A percentile compares a stretch with the other conserved stretches of the same genome.
phyloP scores from a whole-genome alignment of 1,284 basidiomycete genomes.

The Jaminaea rosea region DNA sequence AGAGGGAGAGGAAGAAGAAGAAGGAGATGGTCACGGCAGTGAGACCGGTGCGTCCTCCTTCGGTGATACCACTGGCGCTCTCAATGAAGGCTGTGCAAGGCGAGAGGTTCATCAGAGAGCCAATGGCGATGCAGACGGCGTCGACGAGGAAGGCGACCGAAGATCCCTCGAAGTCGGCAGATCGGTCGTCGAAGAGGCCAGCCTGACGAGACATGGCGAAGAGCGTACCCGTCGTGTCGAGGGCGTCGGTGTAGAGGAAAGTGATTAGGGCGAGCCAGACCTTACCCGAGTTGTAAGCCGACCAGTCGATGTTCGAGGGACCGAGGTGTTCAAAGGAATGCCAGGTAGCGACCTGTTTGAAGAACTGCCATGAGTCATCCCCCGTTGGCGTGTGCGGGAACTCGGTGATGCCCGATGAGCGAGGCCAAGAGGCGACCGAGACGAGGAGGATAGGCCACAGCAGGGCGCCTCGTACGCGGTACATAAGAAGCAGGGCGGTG shows the following conservation, averaged over 20 bases:
- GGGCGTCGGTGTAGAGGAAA: slow-evolving; percentile 72
- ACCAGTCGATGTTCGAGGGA: slow-evolving; percentile 55
- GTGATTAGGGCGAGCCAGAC: slow-evolving; percentile 75
- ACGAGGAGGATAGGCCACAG: slow-evolving; percentile 70
- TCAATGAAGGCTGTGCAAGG: slow-evolving; percentile 83
- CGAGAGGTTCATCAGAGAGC: slow-evolving; percentile 72
- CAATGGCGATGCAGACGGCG: slow-evolving; percentile 70
- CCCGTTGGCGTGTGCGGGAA: slow-evolving; percentile 68
- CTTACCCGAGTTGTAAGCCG: slow-evolving; percentile 56
- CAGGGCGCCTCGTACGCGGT: slow-evolving; percentile 74
- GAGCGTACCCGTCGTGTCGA: slow-evolving; percentile 59
- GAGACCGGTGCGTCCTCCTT: slow-evolving; percentile 80
- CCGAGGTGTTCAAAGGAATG: slow-evolving; percentile 47
- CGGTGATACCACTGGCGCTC: slow-evolving; percentile 55
- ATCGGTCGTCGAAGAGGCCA: slow-evolving; percentile 73
- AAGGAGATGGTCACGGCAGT: slow-evolving; percentile 67
- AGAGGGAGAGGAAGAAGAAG: slow-evolving; percentile 62
- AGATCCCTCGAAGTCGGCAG: slow-evolving; percentile 77
- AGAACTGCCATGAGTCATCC: slow-evolving; percentile 69
- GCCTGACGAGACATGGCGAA: slow-evolving; percentile 88
- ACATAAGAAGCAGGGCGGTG: slow-evolving; percentile 59
- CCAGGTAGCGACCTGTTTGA: slow-evolving; percentile 76
- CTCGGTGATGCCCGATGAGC: slow-evolving; percentile 66
- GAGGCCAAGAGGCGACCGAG: slow-evolving; percentile 80
- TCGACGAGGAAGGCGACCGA: slow-evolving; percentile 64